Conservation (phyloP, 1,284 basidiomycete species). For the Leucoagaricus sp. region DNA sequence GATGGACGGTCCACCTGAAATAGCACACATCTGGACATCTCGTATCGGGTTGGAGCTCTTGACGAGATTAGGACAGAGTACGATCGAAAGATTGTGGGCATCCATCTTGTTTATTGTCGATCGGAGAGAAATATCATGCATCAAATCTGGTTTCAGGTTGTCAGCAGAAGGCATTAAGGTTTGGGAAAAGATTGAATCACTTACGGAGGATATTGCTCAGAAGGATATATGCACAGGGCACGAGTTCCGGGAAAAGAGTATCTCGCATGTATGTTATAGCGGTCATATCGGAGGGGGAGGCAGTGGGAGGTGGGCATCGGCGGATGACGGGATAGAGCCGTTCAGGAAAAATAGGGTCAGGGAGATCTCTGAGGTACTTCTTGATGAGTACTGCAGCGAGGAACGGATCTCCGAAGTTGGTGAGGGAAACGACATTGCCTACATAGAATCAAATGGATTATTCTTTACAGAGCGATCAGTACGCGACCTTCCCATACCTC, state of each 20-base stretch:
- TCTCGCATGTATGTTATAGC: constrained; percentile 67
- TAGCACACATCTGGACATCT: constrained; percentile 71
- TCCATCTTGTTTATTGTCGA: constrained; percentile 76
- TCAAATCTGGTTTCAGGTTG: constrained; percentile 51
- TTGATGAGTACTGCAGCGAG: constrained; percentile 84
- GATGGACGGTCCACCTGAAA: constrained; percentile 40
- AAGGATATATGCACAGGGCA: constrained; percentile 73
- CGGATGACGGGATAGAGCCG: constrained; percentile 63
- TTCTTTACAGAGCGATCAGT: neutral
- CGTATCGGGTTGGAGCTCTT: constrained; percentile 64
- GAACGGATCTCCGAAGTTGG: constrained; percentile 74
- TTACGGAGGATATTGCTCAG: constrained; percentile 72
- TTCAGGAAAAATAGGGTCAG: constrained; percentile 74
- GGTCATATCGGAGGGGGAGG: constrained; percentile 56
- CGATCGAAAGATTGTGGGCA: constrained; percentile 78
- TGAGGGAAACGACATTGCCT: constrained; percentile 78
- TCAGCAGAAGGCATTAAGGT: neutral
- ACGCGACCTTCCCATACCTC: constrained; percentile 53
- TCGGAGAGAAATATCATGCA: constrained; percentile 75
- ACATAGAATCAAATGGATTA: neutral
- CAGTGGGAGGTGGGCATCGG: constrained; percentile 62
- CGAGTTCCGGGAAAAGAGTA: constrained; percentile 62
- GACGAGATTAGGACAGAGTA: constrained; percentile 78
- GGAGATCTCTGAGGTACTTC: constrained; percentile 80
- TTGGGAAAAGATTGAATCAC: constrained; percentile 29